These are phyloP conservation scores for Trebouxia sp. DNA, from an alignment of 139 green algal genomes.

Conservation along the genomic window DNA sequence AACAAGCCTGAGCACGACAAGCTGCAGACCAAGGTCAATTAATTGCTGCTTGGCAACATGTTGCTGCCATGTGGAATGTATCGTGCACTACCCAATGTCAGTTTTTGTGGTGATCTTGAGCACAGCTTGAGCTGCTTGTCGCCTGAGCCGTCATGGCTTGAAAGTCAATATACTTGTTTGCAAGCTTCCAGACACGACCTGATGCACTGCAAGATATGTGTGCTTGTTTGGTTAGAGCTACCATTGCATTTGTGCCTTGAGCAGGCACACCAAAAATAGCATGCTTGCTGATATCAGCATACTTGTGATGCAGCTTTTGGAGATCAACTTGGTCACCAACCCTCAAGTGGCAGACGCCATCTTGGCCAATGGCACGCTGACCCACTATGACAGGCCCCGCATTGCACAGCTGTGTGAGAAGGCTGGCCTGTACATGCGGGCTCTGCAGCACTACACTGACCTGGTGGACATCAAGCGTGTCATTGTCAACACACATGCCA, in stretches of 20 bases:
- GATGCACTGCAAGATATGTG: too few species aligned
- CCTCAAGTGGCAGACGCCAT: slow-evolving; percentile 97
- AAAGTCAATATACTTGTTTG: too few species aligned
- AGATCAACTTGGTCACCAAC: slow-evolving; percentile 99
- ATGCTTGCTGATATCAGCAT: background rate
- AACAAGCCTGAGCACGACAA: slow-evolving; percentile 88
- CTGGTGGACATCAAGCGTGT: slow-evolving; percentile 96
- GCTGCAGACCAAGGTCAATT: slow-evolving; percentile 83
- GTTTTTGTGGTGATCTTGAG: background rate
- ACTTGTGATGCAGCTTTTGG: slow-evolving; percentile 80
- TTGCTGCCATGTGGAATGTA: too few species aligned
- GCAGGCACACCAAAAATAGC: too few species aligned
- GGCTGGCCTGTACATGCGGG: slow-evolving; percentile 97
- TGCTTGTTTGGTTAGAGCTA: too few species aligned
- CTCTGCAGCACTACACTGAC: slow-evolving; percentile 99
- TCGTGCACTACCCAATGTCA: too few species aligned
- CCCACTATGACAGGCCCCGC: slow-evolving; percentile 94
- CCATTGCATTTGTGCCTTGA: too few species aligned
- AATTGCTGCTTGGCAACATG: too few species aligned
- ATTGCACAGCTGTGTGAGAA: slow-evolving; percentile 95
- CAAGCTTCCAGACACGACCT: too few species aligned
- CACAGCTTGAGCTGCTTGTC: background rate
- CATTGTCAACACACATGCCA: slow-evolving; percentile 97
- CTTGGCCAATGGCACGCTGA: slow-evolving; percentile 90
- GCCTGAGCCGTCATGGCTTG: too few species aligned